Conservation (phyloP, 257 asterid species). For the Plectranthus barbatus region DNA sequence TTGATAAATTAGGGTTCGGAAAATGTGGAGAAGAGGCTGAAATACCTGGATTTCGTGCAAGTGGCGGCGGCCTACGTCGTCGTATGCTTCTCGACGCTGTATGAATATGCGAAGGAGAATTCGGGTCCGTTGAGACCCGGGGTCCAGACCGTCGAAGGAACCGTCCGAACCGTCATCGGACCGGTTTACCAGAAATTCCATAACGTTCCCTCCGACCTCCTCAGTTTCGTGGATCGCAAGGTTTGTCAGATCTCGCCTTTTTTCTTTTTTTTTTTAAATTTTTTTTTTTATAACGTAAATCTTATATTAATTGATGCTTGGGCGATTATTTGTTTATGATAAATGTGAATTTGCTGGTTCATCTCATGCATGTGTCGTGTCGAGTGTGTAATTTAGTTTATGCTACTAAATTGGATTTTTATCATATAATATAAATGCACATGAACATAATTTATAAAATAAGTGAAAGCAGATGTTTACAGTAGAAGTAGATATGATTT, state of each 20-base stretch:
- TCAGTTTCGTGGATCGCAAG: conserved; percentile 66
- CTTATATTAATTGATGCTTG: neutral
- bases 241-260: conserved; percentile 16
- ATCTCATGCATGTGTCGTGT: too few relatives aligned
- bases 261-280: too few relatives aligned
- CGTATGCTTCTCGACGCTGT: conserved; percentile 47
- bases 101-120: conserved; percentile 62
- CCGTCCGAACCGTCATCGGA: conserved; percentile 54
- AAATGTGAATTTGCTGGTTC: too few relatives aligned
- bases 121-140: conserved; percentile 73
- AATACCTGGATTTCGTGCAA: conserved; percentile 66
- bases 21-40: conserved; percentile 32
- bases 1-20: conserved; percentile 21
- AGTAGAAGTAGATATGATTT: too few relatives aligned
- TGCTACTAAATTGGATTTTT: too few relatives aligned
- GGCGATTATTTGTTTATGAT: too few relatives aligned
- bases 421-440: too few relatives aligned
- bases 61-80: conserved; percentile 36
- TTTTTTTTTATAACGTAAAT: neutral
- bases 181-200: conserved; percentile 61
- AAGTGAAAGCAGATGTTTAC: too few relatives aligned
- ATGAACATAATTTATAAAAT: too few relatives aligned
- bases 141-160: conserved; percentile 59
- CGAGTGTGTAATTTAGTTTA: too few relatives aligned
- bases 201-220: conserved; percentile 47